Evolutionary conservation across 2,329 filamentous ascomycete genomes (phyloP).

Genomic region (Emericellopsis atlantica): DNA sequence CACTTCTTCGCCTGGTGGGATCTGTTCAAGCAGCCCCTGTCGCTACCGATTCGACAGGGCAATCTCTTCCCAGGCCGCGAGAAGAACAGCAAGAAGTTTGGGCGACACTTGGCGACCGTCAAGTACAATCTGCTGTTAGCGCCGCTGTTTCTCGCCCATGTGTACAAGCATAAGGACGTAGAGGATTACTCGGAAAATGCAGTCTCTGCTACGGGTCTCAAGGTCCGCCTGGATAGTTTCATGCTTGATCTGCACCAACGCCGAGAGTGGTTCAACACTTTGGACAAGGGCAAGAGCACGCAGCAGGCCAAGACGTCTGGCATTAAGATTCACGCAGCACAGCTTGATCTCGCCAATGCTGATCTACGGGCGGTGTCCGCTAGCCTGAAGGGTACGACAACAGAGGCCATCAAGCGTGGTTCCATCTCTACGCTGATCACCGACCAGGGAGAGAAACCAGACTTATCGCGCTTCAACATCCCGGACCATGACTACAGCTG

Average conservation of each 20-base stretch:
- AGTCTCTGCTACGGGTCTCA: slow-evolving; percentile 89
- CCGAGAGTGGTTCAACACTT: slow-evolving; percentile 78
- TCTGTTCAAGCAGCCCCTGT: slow-evolving; percentile 89
- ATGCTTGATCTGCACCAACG: slow-evolving; percentile 94
- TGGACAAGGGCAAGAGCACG: slow-evolving; percentile 63
- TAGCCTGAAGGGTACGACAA: slow-evolving; percentile 68
- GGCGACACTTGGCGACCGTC: slow-evolving; percentile 91
- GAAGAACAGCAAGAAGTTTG: slow-evolving; percentile 98
- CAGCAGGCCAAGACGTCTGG: slow-evolving; percentile 73
- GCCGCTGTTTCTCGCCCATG: slow-evolving; percentile 86
- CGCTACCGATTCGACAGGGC: slow-evolving; percentile 86
- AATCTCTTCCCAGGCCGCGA: slow-evolving; percentile 82
- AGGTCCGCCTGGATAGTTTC: slow-evolving; percentile 90
- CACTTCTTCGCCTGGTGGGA: slow-evolving; percentile 99
- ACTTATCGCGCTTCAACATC: slow-evolving; percentile 84
- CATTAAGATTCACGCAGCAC: slow-evolving; percentile 91
- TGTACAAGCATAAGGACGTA: slow-evolving; percentile 95
- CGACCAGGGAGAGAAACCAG: slow-evolving; percentile 46
- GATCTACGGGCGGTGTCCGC: slow-evolving; percentile 91
- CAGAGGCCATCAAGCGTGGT: slow-evolving; percentile 59
- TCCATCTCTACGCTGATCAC: slow-evolving; percentile 36
- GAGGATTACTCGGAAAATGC: slow-evolving; percentile 68
- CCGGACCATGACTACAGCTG: slow-evolving; percentile 91
- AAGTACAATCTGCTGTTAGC: slow-evolving; percentile 93
- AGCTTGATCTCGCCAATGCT: slow-evolving; percentile 81